A percentile compares a stretch with the other conserved stretches of the same genome.
Evolutionary conservation across 2,329 filamentous ascomycete species (phyloP).

Genomic region (Trematosphaeria pertusa): DNA sequence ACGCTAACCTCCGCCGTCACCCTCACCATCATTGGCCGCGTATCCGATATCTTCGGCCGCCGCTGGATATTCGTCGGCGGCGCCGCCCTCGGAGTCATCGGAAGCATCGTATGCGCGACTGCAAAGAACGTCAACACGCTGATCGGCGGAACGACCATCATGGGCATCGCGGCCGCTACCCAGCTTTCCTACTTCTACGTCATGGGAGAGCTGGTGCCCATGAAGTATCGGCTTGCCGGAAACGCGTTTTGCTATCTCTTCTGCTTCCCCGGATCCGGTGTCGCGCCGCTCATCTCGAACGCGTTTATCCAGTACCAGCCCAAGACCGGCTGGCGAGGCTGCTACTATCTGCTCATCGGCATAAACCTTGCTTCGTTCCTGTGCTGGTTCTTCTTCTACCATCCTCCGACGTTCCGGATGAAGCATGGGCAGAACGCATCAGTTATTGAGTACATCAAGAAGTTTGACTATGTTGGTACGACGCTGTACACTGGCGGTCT

Average conservation of each 20-base stretch:
- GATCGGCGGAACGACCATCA: conserved; percentile 16
- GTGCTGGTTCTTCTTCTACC: conserved; percentile 19
- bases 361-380: conserved; percentile 12
- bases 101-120: conserved; percentile 18
- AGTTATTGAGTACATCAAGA: conserved; percentile 11
- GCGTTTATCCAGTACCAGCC: conserved; percentile 16
- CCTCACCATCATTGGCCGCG: conserved; percentile 15
- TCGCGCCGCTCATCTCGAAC: conserved; percentile 16
- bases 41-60: conserved; percentile 27
- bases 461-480: conserved; percentile 19
- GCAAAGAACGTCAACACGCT: conserved; percentile 16
- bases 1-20: conserved; percentile 13
- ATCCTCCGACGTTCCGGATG: conserved; percentile 19
- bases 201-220: conserved; percentile 26
- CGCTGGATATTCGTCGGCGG: conserved; percentile 41
- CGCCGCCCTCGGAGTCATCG: conserved; percentile 30
- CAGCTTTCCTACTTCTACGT: conserved; percentile 24
- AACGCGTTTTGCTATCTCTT: conserved; percentile 20
- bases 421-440: conserved; percentile 14
- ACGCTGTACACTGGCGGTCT: conserved; percentile 15
- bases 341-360: conserved; percentile 18
- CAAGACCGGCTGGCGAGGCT: conserved; percentile 17
- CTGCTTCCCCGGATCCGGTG: conserved; percentile 16
- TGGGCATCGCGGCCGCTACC: conserved; percentile 21
- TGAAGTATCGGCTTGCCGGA: conserved; percentile 23